phyloP scores from a whole-genome alignment of 768 basidiomycete species.

The Amanita molliuscula region DNA sequence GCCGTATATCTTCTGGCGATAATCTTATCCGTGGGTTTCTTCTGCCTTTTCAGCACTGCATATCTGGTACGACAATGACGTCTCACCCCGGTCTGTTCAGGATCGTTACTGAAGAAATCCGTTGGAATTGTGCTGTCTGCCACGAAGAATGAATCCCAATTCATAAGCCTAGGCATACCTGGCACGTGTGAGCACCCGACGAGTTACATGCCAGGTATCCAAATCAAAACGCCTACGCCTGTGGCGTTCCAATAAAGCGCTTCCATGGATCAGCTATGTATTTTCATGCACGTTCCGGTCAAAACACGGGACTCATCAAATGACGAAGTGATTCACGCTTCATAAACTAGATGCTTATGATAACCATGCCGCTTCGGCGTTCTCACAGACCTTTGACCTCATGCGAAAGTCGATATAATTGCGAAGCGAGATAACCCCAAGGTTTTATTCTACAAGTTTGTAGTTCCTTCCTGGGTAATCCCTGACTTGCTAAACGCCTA shows the following conservation, averaged over 20 bases:
- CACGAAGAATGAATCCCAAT: neutral
- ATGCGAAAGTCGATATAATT: too few species aligned
- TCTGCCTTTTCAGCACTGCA: neutral
- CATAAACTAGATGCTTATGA: too few species aligned
- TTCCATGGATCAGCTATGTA: neutral
- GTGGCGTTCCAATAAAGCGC: neutral
- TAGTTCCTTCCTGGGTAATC: neutral
- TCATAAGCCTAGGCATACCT: neutral
- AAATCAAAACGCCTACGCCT: neutral
- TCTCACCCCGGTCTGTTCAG: neutral
- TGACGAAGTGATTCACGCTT: too few species aligned
- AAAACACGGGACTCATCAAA: too few species aligned
- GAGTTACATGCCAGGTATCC: neutral
- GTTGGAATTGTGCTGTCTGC: neutral
- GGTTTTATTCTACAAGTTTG: too few species aligned
- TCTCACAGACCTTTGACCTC: too few species aligned
- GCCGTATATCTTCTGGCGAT: neutral
- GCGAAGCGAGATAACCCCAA: too few species aligned
- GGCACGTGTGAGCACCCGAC: neutral
- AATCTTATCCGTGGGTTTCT: neutral
- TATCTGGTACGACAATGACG: neutral
- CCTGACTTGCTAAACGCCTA: slow-evolving; percentile 1
- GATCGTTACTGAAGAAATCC: neutral
- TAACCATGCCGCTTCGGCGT: too few species aligned
- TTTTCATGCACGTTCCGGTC: too few species aligned